These are phyloP conservation scores for Solanum verrucosum DNA, from an alignment of 257 asterid genomes.

Conservation along the genomic window DNA sequence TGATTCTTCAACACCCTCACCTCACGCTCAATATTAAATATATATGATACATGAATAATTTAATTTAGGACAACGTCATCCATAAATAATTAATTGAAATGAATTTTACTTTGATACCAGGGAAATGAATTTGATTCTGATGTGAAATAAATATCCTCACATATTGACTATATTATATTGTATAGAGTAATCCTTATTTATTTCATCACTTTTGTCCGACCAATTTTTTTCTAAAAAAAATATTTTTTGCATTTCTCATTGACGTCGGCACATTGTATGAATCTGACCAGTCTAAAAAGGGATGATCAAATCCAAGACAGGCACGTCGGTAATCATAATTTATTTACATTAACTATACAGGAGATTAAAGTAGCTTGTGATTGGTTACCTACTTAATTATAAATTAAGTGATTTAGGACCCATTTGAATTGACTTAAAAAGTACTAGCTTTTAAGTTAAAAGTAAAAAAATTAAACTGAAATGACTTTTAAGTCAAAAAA, in stretches of 20 bases:
- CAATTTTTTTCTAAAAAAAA: not conserved
- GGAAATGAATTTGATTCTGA: not conserved
- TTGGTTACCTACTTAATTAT: not conserved
- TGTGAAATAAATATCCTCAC: too few species aligned
- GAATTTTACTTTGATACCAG: too few species aligned
- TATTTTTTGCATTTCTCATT: not conserved
- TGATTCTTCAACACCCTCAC: not conserved
- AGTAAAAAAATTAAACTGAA: too few species aligned
- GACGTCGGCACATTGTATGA: not conserved
- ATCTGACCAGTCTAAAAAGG: not conserved
- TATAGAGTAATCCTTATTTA: not conserved
- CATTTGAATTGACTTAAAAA: too few species aligned
- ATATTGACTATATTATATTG: too few species aligned
- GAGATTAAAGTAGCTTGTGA: not conserved
- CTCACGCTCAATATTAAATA: not conserved
- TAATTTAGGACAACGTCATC: too few species aligned
- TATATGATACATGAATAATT: too few species aligned
- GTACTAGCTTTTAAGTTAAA: too few species aligned
- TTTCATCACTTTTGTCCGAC: not conserved
- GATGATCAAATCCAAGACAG: not conserved
- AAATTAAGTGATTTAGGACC: not conserved
- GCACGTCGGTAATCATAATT: not conserved
- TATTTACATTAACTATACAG: not conserved
- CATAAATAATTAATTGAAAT: not conserved
- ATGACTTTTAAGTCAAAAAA: too few species aligned